A percentile compares a stretch with the other conserved stretches of the same genome.
Evolutionary conservation across 2,329 filamentous ascomycete species (phyloP).

Genomic region (Penicillium sp.): DNA sequence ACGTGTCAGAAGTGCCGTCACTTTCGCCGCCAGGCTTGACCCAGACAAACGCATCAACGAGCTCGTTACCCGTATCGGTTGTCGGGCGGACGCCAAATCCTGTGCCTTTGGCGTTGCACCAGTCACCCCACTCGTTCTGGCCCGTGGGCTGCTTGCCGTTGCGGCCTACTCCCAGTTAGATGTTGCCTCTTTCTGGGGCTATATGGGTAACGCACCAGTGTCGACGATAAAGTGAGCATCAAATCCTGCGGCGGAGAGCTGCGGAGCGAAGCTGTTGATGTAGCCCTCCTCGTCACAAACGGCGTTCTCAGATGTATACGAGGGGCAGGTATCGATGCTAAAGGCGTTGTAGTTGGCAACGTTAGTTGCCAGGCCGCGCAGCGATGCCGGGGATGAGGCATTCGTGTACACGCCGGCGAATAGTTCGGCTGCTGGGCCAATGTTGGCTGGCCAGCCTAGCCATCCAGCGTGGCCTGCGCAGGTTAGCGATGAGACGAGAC

Average conservation of each 20-base stretch:
- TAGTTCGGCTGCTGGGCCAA: slow-evolving; percentile 55
- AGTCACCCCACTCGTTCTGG: slow-evolving; percentile 65
- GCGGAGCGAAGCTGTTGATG: slow-evolving; percentile 56
- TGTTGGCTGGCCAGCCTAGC: slow-evolving; percentile 68
- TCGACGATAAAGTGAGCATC: slow-evolving; percentile 62
- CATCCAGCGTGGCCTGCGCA: slow-evolving; percentile 61
- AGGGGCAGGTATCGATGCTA: slow-evolving; percentile 50
- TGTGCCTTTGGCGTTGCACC: slow-evolving; percentile 69
- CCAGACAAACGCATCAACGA: slow-evolving; percentile 72
- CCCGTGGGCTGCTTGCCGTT: slow-evolving; percentile 65
- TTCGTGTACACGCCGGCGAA: slow-evolving; percentile 54
- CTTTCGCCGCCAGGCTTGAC: slow-evolving; percentile 68
- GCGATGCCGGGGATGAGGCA: slow-evolving; percentile 51
- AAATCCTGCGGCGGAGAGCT: slow-evolving; percentile 54
- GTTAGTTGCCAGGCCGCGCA: slow-evolving; percentile 62
- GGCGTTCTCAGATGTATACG: slow-evolving; percentile 51
- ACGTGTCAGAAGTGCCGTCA: slow-evolving; percentile 57
- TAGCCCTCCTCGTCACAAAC: slow-evolving; percentile 61
- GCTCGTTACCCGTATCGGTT: slow-evolving; percentile 62
- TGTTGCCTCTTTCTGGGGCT: not conserved
- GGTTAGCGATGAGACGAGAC: not conserved
- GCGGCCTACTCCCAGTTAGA: slow-evolving; percentile 49
- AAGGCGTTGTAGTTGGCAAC: slow-evolving; percentile 65
- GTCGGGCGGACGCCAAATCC: slow-evolving; percentile 70
- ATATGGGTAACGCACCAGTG: slow-evolving; percentile 43